Conservation (phyloP, 805 yeast species). For the Metschnikowia orientalis region DNA sequence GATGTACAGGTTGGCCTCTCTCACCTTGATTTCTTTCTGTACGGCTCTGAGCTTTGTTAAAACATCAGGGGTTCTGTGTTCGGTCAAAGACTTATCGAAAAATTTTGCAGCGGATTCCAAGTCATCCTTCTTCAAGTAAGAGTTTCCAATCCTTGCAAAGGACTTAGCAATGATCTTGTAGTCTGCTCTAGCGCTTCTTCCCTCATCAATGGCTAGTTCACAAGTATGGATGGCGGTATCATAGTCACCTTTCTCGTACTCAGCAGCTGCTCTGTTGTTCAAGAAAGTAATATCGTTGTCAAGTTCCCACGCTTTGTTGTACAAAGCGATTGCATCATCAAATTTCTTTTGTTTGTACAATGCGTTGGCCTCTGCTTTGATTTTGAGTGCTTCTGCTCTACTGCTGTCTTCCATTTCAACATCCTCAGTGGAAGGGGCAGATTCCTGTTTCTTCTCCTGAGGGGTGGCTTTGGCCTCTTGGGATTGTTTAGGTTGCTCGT, state of each 20-base stretch:
- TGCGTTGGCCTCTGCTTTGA: slow-evolving; percentile 81
- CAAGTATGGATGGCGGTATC: slow-evolving; percentile 83
- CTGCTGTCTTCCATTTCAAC: slow-evolving; percentile 33
- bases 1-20: slow-evolving; percentile 73
- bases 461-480: slow-evolving; percentile 12
- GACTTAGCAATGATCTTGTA: slow-evolving; percentile 90
- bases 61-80: slow-evolving; percentile 94
- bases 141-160: slow-evolving; percentile 84
- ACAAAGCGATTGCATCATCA: slow-evolving; percentile 86
- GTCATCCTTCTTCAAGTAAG: slow-evolving; percentile 72
- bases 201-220: slow-evolving; percentile 77
- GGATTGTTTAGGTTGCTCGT: slow-evolving; percentile 12
- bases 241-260: slow-evolving; percentile 89
- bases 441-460: slow-evolving; percentile 7
- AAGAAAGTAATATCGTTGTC: slow-evolving; percentile 84
- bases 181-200: slow-evolving; percentile 86
- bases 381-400: slow-evolving; percentile 57
- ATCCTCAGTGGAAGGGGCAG: slow-evolving; percentile 21
- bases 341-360: slow-evolving; percentile 83
- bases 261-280: slow-evolving; percentile 97
- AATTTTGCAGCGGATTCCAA: slow-evolving; percentile 66
- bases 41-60: slow-evolving; percentile 80
- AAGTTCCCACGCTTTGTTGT: slow-evolving; percentile 80
- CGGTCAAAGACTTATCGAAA: slow-evolving; percentile 90
- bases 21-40: slow-evolving; percentile 77